phyloP scores from a whole-genome alignment of 306 rosid species.

The Prunus mume region DNA sequence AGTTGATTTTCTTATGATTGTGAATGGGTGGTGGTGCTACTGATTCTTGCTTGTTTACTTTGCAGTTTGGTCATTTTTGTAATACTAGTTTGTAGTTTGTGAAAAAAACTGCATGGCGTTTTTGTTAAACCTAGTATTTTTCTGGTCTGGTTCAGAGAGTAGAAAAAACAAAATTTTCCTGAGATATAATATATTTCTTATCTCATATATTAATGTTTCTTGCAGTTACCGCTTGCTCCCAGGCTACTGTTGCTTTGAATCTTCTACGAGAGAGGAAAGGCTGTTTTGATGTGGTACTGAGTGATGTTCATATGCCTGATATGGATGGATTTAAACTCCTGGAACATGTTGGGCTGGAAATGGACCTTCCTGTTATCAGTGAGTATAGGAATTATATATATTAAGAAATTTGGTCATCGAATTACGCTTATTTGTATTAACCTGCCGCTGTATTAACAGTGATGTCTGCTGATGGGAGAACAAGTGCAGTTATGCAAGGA shows the following conservation, averaged over 20 bases:
- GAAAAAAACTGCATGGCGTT: too few species aligned
- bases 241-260: conserved; percentile 43
- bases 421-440: conserved; percentile 14
- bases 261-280: conserved; percentile 42
- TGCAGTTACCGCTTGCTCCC: conserved; percentile 46
- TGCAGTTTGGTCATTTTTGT: background rate
- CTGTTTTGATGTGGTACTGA: conserved; percentile 49
- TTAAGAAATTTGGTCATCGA: background rate
- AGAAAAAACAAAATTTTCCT: too few species aligned
- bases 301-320: conserved; percentile 65
- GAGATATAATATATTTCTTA: background rate
- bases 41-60: background rate
- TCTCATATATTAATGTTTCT: background rate
- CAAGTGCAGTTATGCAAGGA: conserved; percentile 38
- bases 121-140: too few species aligned
- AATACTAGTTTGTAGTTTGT: background rate
- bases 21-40: background rate
- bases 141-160: too few species aligned
- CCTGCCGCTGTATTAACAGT: conserved; percentile 37
- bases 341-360: conserved; percentile 45
- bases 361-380: conserved; percentile 70
- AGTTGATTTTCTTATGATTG: background rate
- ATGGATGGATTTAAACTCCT: conserved; percentile 59
- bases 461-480: conserved; percentile 60
- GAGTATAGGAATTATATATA: conserved; percentile 22